Evolutionary conservation across 2,329 filamentous ascomycete genomes (phyloP).

Genomic region (Chaetomium olivaceum): DNA sequence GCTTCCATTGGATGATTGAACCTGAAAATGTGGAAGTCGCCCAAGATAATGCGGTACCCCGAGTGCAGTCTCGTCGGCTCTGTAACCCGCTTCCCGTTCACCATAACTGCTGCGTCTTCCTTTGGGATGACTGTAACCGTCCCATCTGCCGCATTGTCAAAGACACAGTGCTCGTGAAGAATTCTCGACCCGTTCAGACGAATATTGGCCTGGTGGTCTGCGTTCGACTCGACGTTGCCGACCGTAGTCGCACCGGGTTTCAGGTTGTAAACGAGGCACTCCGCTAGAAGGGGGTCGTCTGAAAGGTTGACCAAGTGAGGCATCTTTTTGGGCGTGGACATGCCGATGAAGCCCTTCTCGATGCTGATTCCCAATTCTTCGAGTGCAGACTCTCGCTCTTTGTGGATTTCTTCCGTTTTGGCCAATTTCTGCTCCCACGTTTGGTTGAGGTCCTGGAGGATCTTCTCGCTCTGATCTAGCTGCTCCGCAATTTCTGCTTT

Average conservation of each 20-base stretch:
- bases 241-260: slow-evolving; percentile 94
- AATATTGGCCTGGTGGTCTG: slow-evolving; percentile 76
- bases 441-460: slow-evolving; percentile 93
- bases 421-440: slow-evolving; percentile 97
- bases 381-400: slow-evolving; percentile 89
- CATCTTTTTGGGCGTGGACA: slow-evolving; percentile 98
- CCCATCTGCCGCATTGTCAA: slow-evolving; percentile 85
- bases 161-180: slow-evolving; percentile 85
- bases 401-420: slow-evolving; percentile 96
- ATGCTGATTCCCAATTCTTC: slow-evolving; percentile 98
- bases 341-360: slow-evolving; percentile 93
- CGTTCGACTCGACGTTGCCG: slow-evolving; percentile 86
- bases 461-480: slow-evolving; percentile 91
- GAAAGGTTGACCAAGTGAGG: slow-evolving; percentile 97
- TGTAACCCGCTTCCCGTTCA: slow-evolving; percentile 88
- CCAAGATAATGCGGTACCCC: slow-evolving; percentile 91
- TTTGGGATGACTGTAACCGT: slow-evolving; percentile 87
- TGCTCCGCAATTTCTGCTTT: slow-evolving; percentile 98
- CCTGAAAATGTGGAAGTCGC: slow-evolving; percentile 97
- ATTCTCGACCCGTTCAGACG: slow-evolving; percentile 93
- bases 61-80: slow-evolving; percentile 85
- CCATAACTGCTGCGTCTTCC: slow-evolving; percentile 96
- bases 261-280: slow-evolving; percentile 96
- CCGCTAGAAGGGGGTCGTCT: slow-evolving; percentile 88
- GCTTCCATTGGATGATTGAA: slow-evolving; percentile 99